phyloP scores from a whole-genome alignment of 208 protist species.

The Wallacemonas rigidus region DNA sequence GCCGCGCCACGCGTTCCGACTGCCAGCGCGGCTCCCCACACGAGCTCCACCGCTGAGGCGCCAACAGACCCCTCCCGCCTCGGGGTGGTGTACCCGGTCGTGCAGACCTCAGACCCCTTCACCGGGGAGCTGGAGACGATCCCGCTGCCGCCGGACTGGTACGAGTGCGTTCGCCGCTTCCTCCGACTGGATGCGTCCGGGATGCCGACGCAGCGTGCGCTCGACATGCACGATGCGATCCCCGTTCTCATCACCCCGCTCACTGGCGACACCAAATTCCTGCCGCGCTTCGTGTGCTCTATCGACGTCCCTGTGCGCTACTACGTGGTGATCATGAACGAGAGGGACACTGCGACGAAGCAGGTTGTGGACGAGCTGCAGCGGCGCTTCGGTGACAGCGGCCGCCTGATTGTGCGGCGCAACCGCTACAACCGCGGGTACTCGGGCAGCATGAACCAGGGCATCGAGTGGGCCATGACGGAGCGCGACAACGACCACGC shows the following conservation, averaged over 20 bases:
- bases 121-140: neutral
- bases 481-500: slow-evolving; percentile 28
- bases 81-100: neutral
- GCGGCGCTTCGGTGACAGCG: slow-evolving; percentile 37
- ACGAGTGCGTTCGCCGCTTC: slow-evolving; percentile 31
- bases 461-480: slow-evolving; percentile 37
- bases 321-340: slow-evolving; percentile 21
- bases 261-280: slow-evolving; percentile 35
- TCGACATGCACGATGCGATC: slow-evolving; percentile 31
- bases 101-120: slow-evolving; percentile 3
- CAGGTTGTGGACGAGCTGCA: slow-evolving; percentile 29
- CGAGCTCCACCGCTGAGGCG: neutral
- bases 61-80: no score
- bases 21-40: neutral
- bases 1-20: no score
- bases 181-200: slow-evolving; percentile 23
- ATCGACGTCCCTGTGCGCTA: slow-evolving; percentile 19
- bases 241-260: slow-evolving; percentile 50
- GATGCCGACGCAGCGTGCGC: slow-evolving; percentile 13
- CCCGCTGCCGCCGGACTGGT: slow-evolving; percentile 20
- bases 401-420: slow-evolving; percentile 41
- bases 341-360: neutral
- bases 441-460: slow-evolving; percentile 35
- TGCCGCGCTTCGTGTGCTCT: slow-evolving; percentile 26
- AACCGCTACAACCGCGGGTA: slow-evolving; percentile 31